These are phyloP conservation scores for Pestalotiopsis sp. DNA, from an alignment of 2,329 filamentous ascomycete genomes.

Conservation along the genomic window DNA sequence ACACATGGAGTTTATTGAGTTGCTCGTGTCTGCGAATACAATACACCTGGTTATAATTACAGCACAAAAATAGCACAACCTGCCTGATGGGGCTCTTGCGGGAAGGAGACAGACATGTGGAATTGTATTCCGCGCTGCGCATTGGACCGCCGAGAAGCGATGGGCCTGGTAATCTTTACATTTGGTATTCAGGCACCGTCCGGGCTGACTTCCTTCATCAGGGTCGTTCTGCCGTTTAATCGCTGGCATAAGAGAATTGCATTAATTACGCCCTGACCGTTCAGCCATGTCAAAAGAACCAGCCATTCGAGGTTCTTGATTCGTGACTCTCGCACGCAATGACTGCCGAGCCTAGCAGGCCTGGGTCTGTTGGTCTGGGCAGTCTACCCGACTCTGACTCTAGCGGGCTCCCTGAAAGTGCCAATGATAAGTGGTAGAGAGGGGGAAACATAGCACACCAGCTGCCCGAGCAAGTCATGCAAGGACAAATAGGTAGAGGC, in stretches of 20 bases:
- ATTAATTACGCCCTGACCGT: neutral
- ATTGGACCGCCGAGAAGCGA: neutral
- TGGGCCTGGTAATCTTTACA: neutral
- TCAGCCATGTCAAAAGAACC: neutral
- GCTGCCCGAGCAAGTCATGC: neutral
- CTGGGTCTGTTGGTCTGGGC: neutral
- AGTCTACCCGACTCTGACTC: neutral
- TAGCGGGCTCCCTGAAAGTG: neutral
- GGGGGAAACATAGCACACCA: neutral
- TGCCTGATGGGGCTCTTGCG: neutral
- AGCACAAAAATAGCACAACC: constrained; percentile 1
- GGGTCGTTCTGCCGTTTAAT: neutral
- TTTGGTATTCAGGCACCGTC: neutral
- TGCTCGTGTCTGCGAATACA: neutral
- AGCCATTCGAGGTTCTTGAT: neutral
- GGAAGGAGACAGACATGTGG: neutral
- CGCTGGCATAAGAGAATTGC: neutral
- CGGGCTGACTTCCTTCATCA: neutral
- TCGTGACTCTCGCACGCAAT: neutral
- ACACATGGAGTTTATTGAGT: neutral
- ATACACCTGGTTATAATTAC: neutral
- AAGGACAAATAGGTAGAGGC: neutral
- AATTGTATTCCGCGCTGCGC: neutral
- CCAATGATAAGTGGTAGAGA: neutral
- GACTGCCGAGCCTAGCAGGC: neutral